Evolutionary conservation across 192 early-diverging fungal genomes (phyloP).

Genomic region (Coemansia sp.): DNA sequence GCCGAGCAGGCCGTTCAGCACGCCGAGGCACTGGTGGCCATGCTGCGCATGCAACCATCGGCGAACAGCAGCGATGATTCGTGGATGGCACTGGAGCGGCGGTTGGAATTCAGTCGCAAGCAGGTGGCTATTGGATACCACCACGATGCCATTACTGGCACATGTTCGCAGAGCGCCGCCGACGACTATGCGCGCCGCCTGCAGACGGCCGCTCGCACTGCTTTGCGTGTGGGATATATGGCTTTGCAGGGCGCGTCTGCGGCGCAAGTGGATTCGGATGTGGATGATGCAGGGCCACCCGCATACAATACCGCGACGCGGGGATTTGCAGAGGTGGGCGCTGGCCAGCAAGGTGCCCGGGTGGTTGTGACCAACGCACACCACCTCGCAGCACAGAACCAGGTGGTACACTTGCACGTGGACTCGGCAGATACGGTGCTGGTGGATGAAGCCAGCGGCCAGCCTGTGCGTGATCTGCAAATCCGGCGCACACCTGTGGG

Average conservation of each 20-base stretch:
- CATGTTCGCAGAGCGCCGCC: constrained; percentile 16
- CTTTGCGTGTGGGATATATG: constrained; percentile 3
- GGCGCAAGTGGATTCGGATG: neutral
- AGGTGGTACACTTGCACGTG: constrained; percentile 26
- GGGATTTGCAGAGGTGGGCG: neutral
- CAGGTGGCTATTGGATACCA: constrained; percentile 47
- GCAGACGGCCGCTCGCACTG: constrained; percentile 7
- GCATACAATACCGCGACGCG: constrained; percentile 15
- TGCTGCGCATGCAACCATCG: neutral
- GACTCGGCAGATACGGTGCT: constrained; percentile 6
- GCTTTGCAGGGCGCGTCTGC: neutral
- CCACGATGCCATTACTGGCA: constrained; percentile 45
- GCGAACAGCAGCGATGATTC: neutral
- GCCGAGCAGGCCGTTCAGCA: constrained; percentile 40
- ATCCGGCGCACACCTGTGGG: neutral
- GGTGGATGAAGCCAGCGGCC: constrained; percentile 5
- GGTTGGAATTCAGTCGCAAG: constrained; percentile 32
- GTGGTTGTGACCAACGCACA: constrained; percentile 26
- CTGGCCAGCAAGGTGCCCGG: neutral
- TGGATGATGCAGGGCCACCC: neutral
- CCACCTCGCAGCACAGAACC: constrained; percentile 13
- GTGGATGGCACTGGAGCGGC: constrained; percentile 14
- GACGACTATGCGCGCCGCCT: constrained; percentile 29
- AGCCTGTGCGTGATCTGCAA: neutral
- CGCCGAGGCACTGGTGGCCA: constrained; percentile 27